phyloP scores from a whole-genome alignment of 208 protist species.

The Trypanosomatidae sp. region DNA sequence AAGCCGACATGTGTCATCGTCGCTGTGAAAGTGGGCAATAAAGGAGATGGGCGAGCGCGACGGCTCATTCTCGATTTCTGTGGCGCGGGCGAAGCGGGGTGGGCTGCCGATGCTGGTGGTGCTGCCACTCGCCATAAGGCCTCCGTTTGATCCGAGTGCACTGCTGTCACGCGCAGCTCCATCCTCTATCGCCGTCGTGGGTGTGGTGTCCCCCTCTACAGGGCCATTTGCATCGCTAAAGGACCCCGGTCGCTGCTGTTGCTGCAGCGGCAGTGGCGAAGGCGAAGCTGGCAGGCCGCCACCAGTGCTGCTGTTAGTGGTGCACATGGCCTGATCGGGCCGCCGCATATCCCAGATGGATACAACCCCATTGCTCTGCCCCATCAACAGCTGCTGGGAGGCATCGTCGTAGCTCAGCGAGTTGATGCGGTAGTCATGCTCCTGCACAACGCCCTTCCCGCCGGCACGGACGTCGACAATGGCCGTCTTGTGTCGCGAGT shows the following conservation, averaged over 20 bases:
- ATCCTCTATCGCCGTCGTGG: not conserved
- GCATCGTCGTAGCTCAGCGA: slow-evolving; percentile 67
- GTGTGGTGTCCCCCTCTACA: not conserved
- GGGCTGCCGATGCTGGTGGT: slow-evolving; percentile 8
- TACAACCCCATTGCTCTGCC: slow-evolving; percentile 78
- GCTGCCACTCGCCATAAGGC: not conserved
- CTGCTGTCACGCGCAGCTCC: not conserved
- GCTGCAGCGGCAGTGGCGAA: slow-evolving; percentile 12
- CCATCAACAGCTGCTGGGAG: slow-evolving; percentile 62
- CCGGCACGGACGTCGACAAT: slow-evolving; percentile 64
- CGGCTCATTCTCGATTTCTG: slow-evolving; percentile 59
- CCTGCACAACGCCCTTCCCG: slow-evolving; percentile 50
- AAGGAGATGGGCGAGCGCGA: slow-evolving; percentile 71
- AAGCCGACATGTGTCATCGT: slow-evolving; percentile 71
- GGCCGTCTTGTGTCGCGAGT: slow-evolving; percentile 64
- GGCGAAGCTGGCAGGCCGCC: not conserved
- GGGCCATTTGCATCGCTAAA: not conserved
- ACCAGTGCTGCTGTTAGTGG: slow-evolving; percentile 8
- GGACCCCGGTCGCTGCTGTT: slow-evolving; percentile 1
- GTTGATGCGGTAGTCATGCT: slow-evolving; percentile 76
- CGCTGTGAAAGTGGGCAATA: slow-evolving; percentile 57
- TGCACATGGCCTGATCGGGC: slow-evolving; percentile 48
- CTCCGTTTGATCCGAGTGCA: not conserved
- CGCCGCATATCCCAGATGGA: slow-evolving; percentile 85
- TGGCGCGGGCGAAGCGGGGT: slow-evolving; percentile 31